phyloP scores from a whole-genome alignment of 2,329 filamentous ascomycete species.

The Penicillium sp. region DNA sequence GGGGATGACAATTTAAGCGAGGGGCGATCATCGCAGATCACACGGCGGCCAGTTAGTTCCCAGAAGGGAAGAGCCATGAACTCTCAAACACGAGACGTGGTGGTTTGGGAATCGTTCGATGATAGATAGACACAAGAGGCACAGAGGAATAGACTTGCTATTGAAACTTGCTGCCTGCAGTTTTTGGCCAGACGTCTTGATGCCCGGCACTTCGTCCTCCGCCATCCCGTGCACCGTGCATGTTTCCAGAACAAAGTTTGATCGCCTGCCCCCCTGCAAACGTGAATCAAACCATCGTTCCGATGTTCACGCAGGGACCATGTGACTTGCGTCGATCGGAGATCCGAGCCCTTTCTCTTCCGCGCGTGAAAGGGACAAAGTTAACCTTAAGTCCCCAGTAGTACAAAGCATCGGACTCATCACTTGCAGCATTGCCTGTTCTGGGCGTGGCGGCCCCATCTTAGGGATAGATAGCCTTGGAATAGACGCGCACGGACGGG shows the following conservation, averaged over 20 bases:
- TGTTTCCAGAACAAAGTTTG: not conserved
- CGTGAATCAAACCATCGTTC: not conserved
- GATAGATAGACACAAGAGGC: not conserved
- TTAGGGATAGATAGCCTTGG: not conserved
- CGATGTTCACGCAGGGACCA: not conserved
- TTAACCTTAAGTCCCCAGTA: not conserved
- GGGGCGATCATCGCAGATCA: not conserved
- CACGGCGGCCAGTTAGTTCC: not conserved
- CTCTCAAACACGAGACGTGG: not conserved
- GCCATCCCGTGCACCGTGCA: not conserved
- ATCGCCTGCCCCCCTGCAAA: not conserved
- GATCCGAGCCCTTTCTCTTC: not conserved
- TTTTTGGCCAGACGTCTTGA: not conserved
- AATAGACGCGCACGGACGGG: constrained; percentile 19
- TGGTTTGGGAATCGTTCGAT: not conserved
- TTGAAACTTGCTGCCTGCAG: not conserved
- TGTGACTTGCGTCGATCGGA: not conserved
- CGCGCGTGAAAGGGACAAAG: not conserved
- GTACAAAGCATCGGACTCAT: not conserved
- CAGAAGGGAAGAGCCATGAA: not conserved
- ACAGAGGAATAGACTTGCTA: not conserved
- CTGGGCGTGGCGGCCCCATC: not conserved
- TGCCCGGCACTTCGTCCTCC: not conserved
- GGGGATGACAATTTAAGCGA: not conserved
- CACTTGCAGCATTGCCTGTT: not conserved